Evolutionary conservation across 2,329 filamentous ascomycete species (phyloP).

Genomic region (Fusarium nurragi): DNA sequence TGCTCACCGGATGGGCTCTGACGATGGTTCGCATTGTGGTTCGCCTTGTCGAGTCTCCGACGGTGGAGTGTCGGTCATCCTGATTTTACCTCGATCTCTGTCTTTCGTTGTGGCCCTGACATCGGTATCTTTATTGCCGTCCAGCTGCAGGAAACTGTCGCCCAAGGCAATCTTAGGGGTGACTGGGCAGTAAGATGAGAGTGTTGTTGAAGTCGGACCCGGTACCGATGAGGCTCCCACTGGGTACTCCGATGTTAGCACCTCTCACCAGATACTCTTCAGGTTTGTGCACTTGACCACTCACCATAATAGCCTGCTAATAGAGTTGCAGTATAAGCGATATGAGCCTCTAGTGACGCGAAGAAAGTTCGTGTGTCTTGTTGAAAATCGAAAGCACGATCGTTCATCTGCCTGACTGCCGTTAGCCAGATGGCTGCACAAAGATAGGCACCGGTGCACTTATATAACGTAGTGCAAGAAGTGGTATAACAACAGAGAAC

Average conservation of each 20-base stretch:
- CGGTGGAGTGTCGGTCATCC: not conserved
- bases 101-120: not conserved
- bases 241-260: not conserved
- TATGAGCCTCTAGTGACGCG: not conserved
- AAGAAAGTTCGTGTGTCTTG: no score
- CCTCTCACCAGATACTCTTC: not conserved
- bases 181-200: accelerated
- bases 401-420: not conserved
- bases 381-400: not conserved
- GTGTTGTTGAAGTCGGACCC: not conserved
- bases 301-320: not conserved
- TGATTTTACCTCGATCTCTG: not conserved
- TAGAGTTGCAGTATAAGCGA: not conserved
- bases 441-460: not conserved
- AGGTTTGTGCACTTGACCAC: not conserved
- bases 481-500: not conserved
- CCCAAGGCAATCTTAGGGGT: accelerated
- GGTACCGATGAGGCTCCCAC: not conserved
- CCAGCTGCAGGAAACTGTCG: not conserved
- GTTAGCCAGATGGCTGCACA: not conserved
- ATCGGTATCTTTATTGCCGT: not conserved
- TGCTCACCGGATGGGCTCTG: not conserved
- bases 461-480: not conserved
- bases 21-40: not conserved
- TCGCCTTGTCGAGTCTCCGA: not conserved